phyloP scores from a whole-genome alignment of 164 flowering plant genomes.

The Kalanchoe fedtschenkoi region DNA sequence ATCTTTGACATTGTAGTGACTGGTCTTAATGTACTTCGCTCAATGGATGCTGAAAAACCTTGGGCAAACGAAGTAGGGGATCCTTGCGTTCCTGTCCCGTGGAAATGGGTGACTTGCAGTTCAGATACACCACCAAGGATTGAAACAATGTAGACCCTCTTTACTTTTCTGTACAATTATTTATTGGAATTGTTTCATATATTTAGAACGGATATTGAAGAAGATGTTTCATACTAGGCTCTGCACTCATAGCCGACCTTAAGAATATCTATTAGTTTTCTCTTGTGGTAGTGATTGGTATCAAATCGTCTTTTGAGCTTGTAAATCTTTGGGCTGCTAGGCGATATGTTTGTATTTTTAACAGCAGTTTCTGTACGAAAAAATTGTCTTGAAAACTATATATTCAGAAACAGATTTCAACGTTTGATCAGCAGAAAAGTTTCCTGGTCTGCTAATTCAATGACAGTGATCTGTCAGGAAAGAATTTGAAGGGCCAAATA shows the following conservation, averaged over 20 bases:
- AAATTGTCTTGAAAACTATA: too few relatives aligned
- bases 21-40: slow-evolving; percentile 36
- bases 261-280: too few relatives aligned
- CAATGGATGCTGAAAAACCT: slow-evolving; percentile 30
- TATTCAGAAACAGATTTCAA: background rate
- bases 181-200: background rate
- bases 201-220: background rate
- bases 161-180: background rate
- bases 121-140: slow-evolving; percentile 60
- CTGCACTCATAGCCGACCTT: too few relatives aligned
- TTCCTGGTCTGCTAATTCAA: slow-evolving; percentile 14
- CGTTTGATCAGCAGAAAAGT: background rate
- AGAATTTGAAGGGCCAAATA: slow-evolving; percentile 49
- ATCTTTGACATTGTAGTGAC: slow-evolving; percentile 26
- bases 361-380: too few relatives aligned
- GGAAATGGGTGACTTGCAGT: slow-evolving; percentile 90
- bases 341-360: background rate
- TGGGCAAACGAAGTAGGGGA: slow-evolving; percentile 57
- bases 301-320: background rate
- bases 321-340: background rate
- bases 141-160: slow-evolving; percentile 48
- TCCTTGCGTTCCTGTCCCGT: slow-evolving; percentile 66
- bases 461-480: slow-evolving; percentile 62
- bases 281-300: too few relatives aligned
- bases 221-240: too few relatives aligned